These are phyloP conservation scores for Obba rivulosa DNA, from an alignment of 768 basidiomycete species.

Conservation along the genomic window DNA sequence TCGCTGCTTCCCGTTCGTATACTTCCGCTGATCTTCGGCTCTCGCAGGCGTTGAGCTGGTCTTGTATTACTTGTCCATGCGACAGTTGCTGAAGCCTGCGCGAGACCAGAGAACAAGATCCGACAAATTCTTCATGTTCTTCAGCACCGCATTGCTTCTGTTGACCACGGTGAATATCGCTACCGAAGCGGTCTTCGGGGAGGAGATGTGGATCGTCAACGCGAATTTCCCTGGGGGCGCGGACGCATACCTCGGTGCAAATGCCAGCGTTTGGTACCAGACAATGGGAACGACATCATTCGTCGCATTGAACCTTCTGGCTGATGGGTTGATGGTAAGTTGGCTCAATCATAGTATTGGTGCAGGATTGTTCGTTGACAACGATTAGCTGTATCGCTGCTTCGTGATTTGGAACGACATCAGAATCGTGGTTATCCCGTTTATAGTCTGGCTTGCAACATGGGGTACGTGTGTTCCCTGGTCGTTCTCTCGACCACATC, in stretches of 20 bases:
- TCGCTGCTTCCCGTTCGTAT: background rate
- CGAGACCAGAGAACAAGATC: background rate
- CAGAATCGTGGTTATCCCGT: conserved; percentile 16
- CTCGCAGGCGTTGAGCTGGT: conserved; percentile 21
- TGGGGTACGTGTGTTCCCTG: conserved; percentile 10
- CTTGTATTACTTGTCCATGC: conserved; percentile 21
- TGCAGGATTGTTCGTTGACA: too few relatives aligned
- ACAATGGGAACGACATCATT: conserved; percentile 22
- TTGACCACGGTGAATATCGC: conserved; percentile 28
- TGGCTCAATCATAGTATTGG: background rate
- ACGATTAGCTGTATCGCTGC: conserved; percentile 18
- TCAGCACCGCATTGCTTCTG: conserved; percentile 23
- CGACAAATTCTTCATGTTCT: conserved; percentile 6
- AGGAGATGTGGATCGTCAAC: conserved; percentile 33
- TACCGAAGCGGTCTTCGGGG: conserved; percentile 25
- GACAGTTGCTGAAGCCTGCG: conserved; percentile 8
- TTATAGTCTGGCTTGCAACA: conserved; percentile 18
- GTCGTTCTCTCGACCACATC: too few relatives aligned
- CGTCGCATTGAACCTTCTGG: conserved; percentile 28
- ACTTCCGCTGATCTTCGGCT: background rate
- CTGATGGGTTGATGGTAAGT: conserved; percentile 34
- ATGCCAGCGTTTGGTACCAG: conserved; percentile 26
- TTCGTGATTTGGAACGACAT: conserved; percentile 21
- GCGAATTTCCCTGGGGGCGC: conserved; percentile 30
- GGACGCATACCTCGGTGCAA: conserved; percentile 24